Evolutionary conservation across 805 yeast species (phyloP).

Genomic region (Wickerhamomyces mucosus): DNA sequence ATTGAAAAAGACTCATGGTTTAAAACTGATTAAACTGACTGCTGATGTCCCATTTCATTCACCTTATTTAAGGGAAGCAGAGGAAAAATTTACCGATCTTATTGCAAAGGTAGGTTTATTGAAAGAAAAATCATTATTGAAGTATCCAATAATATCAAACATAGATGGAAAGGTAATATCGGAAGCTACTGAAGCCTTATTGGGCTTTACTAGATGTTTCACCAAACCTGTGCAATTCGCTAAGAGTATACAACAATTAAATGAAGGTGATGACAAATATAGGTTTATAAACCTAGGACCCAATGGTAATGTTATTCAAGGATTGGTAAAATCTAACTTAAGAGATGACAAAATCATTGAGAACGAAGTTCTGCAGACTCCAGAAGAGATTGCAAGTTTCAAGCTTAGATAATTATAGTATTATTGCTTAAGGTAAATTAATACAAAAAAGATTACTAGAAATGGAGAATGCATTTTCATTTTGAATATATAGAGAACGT

Average conservation of each 20-base stretch:
- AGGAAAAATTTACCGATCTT: constrained; percentile 17
- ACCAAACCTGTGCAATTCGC: constrained; percentile 37
- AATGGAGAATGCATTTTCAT: too few species aligned
- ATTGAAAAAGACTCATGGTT: constrained; percentile 13
- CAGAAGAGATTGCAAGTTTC: too few species aligned
- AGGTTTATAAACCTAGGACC: constrained; percentile 17
- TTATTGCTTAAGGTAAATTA: constrained; percentile 30
- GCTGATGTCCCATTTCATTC: constrained; percentile 38
- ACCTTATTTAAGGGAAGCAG: constrained; percentile 25
- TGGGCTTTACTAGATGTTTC: constrained; percentile 29
- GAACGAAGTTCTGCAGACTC: constrained; percentile 4
- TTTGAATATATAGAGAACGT: too few species aligned
- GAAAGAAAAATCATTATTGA: constrained; percentile 8
- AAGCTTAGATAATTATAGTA: constrained; percentile 37
- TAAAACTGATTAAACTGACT: constrained; percentile 24
- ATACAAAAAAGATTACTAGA: constrained; percentile 9
- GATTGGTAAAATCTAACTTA: constrained; percentile 10
- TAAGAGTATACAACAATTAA: constrained; percentile 21
- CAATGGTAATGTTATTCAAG: constrained; percentile 13
- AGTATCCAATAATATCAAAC: constrained; percentile 31
- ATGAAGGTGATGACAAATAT: constrained; percentile 2
- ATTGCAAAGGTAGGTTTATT: constrained; percentile 5
- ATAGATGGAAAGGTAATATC: constrained; percentile 21
- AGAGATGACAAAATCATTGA: constrained; percentile 3
- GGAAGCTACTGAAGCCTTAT: constrained; percentile 19